Evolutionary conservation across 2,329 filamentous ascomycete genomes (phyloP), one percentile per base, ranked within the genome.

Genomic region (Geosmithia putterillii): DNA sequence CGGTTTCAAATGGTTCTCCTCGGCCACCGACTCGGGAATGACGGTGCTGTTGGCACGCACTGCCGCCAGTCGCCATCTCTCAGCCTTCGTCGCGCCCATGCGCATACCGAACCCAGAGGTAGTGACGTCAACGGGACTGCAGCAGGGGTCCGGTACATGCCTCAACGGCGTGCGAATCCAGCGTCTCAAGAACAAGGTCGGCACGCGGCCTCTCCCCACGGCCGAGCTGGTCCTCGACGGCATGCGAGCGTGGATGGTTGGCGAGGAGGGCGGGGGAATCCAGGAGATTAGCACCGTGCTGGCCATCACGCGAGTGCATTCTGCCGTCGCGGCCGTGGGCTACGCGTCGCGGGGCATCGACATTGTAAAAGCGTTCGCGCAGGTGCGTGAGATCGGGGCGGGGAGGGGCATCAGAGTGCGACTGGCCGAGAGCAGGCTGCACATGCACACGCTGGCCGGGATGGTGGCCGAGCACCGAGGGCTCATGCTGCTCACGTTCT

Each of bases 141-240:
- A 15, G 3, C 21, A 21, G 37, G 5, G 6, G n/a, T 5, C 21
- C 12, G 37, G 19, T 14, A 38, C 35, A 19, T 21, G 74, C 42
- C 66, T 81, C 10, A 87, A 87, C 52, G 82, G 83, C 2, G 66
- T 87, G 8, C 66, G 66, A 8, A 83, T 86, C 48, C 75, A 81
- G 45, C 70, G 82, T 0, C 64, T 88, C 15, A 87, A 88, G 61
- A 74, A 76, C 57, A 88, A 87, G 53, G 68, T 84, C 3, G 83
- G 83, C 21, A 87, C 82, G 0, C 74, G 74, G 40, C 69, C 78
- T 1, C 64, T 88, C 0, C 82, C 83, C 0, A 87, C 83, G 0
- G 83, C 82, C 0, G 83, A 88, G 56, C 69, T 88, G 1, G 79
- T 81, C 46, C 66, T 84, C 3, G 64, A 69, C 15, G 69, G 65